phyloP scores from a whole-genome alignment of 2,329 filamentous ascomycete genomes.

The Acephala macrosclerotiorum region DNA sequence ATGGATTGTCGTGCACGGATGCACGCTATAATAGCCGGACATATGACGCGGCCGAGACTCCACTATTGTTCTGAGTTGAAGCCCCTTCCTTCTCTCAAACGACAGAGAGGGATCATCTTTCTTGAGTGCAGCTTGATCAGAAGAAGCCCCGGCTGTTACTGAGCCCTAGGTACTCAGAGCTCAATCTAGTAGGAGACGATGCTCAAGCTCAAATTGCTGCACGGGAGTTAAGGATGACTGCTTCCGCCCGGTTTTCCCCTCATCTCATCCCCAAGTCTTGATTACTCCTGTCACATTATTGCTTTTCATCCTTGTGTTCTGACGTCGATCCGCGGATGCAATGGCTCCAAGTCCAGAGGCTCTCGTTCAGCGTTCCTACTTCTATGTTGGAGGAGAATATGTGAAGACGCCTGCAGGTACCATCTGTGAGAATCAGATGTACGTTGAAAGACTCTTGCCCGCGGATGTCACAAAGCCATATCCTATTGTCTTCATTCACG shows the following conservation, averaged over 20 bases:
- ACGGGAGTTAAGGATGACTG: background rate
- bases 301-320: background rate
- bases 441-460: conserved; percentile 57
- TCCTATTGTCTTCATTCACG: conserved; percentile 40
- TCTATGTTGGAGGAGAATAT: conserved; percentile 40
- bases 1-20: too few species aligned
- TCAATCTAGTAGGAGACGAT: too few species aligned
- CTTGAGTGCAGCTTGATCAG: too few species aligned
- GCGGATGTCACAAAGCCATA: conserved; percentile 23
- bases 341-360: conserved; percentile 6
- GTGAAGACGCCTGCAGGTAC: conserved; percentile 21
- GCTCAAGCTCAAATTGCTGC: too few species aligned
- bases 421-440: conserved; percentile 53
- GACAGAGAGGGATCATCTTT: too few species aligned
- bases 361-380: conserved; percentile 25
- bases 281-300: too few species aligned
- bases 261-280: background rate
- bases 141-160: too few species aligned
- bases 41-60: too few species aligned
- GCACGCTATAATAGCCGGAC: too few species aligned
- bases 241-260: background rate
- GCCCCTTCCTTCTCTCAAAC: too few species aligned
- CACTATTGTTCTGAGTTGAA: too few species aligned
- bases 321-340: background rate
- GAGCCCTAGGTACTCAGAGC: too few species aligned